These are phyloP conservation scores for Tolypocladium pustulatum DNA, from an alignment of 2,329 filamentous ascomycete species.

Conservation along the genomic window DNA sequence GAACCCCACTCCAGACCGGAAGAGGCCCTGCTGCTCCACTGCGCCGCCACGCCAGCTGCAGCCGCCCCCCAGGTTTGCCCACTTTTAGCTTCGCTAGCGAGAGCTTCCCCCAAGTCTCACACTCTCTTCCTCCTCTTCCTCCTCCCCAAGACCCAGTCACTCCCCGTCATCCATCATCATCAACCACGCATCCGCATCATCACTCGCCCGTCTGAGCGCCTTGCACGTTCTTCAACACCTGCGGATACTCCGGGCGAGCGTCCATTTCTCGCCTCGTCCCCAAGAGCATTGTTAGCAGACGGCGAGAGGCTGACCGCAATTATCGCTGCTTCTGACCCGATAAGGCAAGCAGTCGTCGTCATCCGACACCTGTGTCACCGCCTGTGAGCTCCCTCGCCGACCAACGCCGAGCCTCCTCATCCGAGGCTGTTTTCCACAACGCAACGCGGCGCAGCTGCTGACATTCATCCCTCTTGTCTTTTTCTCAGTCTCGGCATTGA, in stretches of 20 bases:
- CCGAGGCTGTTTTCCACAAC: neutral
- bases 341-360: neutral
- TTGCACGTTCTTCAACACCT: neutral
- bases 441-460: neutral
- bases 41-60: neutral
- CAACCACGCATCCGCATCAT: neutral
- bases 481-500: neutral
- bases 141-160: neutral
- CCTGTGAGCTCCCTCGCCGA: conserved; percentile 2
- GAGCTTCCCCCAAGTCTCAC: neutral
- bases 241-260: neutral
- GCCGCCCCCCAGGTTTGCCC: neutral
- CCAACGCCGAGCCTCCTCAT: neutral
- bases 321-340: neutral
- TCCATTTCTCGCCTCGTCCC: neutral
- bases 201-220: neutral
- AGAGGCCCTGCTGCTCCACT: neutral
- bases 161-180: neutral
- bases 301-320: neutral
- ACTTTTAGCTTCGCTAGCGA: neutral
- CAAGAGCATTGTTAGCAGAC: neutral
- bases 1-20: neutral
- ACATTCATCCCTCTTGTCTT: too few species aligned
- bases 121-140: neutral
- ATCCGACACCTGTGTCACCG: conserved; percentile 1